These are phyloP conservation scores for Sporothrix sp. DNA, from an alignment of 2,329 filamentous ascomycete genomes.

Conservation along the genomic window DNA sequence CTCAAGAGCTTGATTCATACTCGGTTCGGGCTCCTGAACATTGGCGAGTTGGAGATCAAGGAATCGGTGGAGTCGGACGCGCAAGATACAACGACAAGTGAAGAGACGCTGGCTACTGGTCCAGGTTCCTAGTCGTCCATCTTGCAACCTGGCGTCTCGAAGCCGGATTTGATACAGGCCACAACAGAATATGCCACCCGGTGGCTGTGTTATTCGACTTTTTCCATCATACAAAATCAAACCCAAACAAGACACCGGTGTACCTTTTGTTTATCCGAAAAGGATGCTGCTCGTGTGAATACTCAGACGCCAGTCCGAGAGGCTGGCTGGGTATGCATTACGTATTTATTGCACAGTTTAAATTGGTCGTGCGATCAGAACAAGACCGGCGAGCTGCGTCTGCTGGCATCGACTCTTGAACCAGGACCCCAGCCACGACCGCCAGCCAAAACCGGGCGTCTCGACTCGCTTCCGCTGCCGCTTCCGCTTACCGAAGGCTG, in stretches of 20 bases:
- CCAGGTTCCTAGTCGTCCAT: too few species aligned
- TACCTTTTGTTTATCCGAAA: not conserved
- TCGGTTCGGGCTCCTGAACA: conserved; percentile 33
- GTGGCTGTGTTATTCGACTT: not conserved
- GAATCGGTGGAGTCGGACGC: conserved; percentile 9
- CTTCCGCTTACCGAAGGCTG: conserved; percentile 8
- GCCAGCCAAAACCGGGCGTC: not conserved
- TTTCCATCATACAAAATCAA: not conserved
- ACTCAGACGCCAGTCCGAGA: too few species aligned
- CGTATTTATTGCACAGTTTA: too few species aligned
- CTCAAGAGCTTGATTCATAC: conserved; percentile 36
- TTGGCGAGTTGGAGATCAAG: conserved; percentile 16
- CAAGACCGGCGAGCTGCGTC: too few species aligned
- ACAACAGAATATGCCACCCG: not conserved
- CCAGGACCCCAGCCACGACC: not conserved
- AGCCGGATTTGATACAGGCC: not conserved
- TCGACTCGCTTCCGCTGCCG: conserved; percentile 6
- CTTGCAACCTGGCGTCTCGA: not conserved
- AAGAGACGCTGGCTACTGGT: too few species aligned
- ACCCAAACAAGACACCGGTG: conserved; percentile 5
- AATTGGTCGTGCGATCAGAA: too few species aligned
- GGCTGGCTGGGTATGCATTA: too few species aligned
- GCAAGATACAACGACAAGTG: not conserved
- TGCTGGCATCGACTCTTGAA: too few species aligned
- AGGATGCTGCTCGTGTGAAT: conserved; percentile 3